Base-by-base conservation (phyloP, 1,139 yeast genomes). In the Debaryomycetaceae sp. region DNA sequence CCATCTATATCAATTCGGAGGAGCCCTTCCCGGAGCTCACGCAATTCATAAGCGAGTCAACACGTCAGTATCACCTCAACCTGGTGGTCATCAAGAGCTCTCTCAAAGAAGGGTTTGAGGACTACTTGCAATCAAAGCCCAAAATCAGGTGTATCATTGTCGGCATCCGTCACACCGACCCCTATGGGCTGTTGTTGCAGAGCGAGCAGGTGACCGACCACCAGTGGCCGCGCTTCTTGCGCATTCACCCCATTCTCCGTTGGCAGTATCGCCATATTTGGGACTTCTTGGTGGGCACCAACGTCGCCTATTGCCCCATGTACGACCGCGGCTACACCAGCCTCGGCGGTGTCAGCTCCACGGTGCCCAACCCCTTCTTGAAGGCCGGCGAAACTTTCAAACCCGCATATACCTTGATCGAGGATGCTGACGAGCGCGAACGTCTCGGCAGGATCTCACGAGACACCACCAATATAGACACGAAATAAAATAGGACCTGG, bases 251-350 rank as follows among this genome's bases (percentile, higher is more conserved):
- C 0, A 80, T 86, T 9, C 63, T 86, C 30, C 82, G 83, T 33
- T 86, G 95, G 95, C 71, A 71, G 27, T 84, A 83, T 44, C 71
- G 68, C 17, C 85, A 85, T 36, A 67, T 86, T 3, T 86, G 96
- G 96, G 79, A 73, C 43, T 72, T 75, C 41, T 60, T 83, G 34
- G 49, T 72, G 22, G 66, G 61, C 2, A 54, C 75, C 27, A 47
- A 65, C 18, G 58, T 81, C 15, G 63, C 65, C 2, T 86, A 86
- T 53, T 86, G 95, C 48, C 37, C 46, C 4, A 60, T 86, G 41
- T 86, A 86, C 46, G 94, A 85, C 46, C 40, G 44, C 28, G 96
- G 96, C 0, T 86, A 78, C 47, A 84, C 96, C 2, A 81, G 93
- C 11, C 56, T 86, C 22, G 96, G 96, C 3, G 94, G 95, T 0